Conservation (phyloP, 2,329 filamentous ascomycete species). For the Epichloe coenophiala region DNA sequence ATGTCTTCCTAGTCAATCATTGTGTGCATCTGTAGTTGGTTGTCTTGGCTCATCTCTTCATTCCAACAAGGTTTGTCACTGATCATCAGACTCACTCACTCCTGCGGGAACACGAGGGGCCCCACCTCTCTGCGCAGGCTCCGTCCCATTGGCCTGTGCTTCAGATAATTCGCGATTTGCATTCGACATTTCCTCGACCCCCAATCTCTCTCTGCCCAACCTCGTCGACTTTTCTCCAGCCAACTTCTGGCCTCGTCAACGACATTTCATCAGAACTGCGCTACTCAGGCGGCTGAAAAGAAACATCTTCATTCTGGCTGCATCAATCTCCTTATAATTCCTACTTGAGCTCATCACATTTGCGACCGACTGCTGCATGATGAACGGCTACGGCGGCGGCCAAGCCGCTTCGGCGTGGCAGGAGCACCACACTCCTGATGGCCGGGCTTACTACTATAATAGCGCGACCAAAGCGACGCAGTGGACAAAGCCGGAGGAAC, state of each 20-base stretch:
- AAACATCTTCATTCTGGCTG: not conserved
- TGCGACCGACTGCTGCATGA: constrained; percentile 17
- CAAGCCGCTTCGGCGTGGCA: constrained; percentile 52
- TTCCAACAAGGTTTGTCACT: not conserved
- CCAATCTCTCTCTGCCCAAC: not conserved
- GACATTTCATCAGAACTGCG: not conserved
- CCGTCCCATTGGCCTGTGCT: not conserved
- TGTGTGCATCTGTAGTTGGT: not conserved
- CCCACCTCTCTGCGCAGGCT: not conserved
- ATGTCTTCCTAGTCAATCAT: constrained; percentile 9
- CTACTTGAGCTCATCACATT: not conserved
- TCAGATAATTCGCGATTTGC: not conserved
- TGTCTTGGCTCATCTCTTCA: not conserved
- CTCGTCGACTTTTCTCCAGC: not conserved
- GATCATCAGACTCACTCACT: not conserved
- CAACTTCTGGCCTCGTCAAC: not conserved
- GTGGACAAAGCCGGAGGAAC: constrained; percentile 86
- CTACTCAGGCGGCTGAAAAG: not conserved
- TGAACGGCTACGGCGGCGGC: constrained; percentile 46
- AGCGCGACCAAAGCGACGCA: constrained; percentile 71
- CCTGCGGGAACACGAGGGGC: not conserved
- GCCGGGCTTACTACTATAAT: constrained; percentile 87
- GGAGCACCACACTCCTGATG: constrained; percentile 68
- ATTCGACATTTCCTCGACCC: not conserved
- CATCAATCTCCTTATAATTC: not conserved